Conservation (phyloP, 1,284 basidiomycete genomes). For the Trametes hirsuta region DNA sequence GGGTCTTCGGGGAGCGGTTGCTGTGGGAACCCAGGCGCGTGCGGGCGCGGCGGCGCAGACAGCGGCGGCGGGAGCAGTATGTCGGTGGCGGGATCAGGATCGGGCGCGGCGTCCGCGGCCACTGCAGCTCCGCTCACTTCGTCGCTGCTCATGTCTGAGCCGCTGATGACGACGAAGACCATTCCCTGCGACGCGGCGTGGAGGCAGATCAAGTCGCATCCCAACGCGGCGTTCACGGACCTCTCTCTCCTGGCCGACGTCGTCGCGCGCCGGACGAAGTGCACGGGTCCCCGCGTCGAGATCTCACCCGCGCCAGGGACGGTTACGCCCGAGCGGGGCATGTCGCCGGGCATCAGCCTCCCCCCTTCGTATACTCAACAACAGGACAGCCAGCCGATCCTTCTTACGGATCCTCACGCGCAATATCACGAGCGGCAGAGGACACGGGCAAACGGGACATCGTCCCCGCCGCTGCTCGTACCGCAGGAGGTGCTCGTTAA, state of each 20-base stretch:
- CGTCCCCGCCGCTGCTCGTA: conserved; percentile 56
- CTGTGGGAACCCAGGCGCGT: conserved; percentile 34
- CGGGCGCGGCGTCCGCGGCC: background rate
- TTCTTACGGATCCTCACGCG: conserved; percentile 57
- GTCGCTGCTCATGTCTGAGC: conserved; percentile 25
- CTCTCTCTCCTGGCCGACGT: conserved; percentile 85
- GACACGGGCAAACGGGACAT: conserved; percentile 41
- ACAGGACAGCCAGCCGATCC: conserved; percentile 35
- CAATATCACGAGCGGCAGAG: conserved; percentile 52
- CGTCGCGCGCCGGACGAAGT: conserved; percentile 81
- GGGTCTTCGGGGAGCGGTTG: conserved; percentile 26
- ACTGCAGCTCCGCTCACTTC: conserved; percentile 12
- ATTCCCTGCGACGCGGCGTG: conserved; percentile 86
- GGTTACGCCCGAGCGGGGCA: conserved; percentile 46
- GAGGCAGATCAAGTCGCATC: conserved; percentile 86
- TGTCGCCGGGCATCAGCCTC: conserved; percentile 37
- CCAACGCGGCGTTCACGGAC: conserved; percentile 84
- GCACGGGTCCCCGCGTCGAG: conserved; percentile 71
- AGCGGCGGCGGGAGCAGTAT: background rate
- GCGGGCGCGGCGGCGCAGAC: conserved; percentile 22
- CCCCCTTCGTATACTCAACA: conserved; percentile 18
- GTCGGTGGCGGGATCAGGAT: background rate
- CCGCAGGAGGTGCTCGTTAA: conserved; percentile 62
- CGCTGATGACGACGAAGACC: conserved; percentile 45
- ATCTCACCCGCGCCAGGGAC: conserved; percentile 62